Percentiles rank a stretch among this genome's conserved stretches.
These are phyloP conservation scores for Ramalina intermedia DNA, from an alignment of 495 filamentous ascomycete genomes.

Conservation along the genomic window DNA sequence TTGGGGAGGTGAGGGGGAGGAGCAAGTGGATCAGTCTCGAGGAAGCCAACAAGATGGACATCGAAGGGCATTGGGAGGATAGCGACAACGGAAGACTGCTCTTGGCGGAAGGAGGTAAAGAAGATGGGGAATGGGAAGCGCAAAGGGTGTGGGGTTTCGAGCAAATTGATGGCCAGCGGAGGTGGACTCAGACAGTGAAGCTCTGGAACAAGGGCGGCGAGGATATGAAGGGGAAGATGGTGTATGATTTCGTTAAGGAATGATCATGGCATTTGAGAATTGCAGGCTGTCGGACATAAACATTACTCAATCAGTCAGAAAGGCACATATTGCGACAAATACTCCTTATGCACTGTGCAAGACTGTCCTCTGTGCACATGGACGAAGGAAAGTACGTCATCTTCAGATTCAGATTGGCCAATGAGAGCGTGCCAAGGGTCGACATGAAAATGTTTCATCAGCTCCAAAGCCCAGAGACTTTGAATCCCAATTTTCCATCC, in stretches of 20 bases:
- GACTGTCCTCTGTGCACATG: too few relatives aligned
- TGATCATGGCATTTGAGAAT: neutral
- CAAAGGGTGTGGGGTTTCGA: constrained; percentile 33
- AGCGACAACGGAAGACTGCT: constrained; percentile 3
- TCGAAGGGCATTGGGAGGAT: constrained; percentile 5
- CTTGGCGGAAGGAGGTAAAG: constrained; percentile 4
- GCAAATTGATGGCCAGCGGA: constrained; percentile 30
- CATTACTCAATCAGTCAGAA: too few relatives aligned
- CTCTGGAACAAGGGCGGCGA: constrained; percentile 37
- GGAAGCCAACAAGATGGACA: constrained; percentile 1
- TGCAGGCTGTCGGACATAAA: too few relatives aligned
- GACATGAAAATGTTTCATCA: too few relatives aligned
- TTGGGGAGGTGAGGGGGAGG: constrained; percentile 9
- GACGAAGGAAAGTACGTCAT: too few relatives aligned
- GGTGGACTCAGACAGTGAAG: constrained; percentile 39
- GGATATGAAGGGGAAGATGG: constrained; percentile 38
- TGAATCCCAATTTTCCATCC: too few relatives aligned
- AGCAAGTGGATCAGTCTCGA: constrained; percentile 8
- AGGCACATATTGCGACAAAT: too few relatives aligned
- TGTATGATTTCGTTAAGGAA: constrained; percentile 39
- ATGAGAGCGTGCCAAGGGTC: too few relatives aligned
- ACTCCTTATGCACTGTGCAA: too few relatives aligned
- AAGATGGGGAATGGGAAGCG: constrained; percentile 4
- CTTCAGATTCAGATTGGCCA: too few relatives aligned
- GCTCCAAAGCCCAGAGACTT: too few relatives aligned